Base-by-base conservation (phyloP, 1,284 basidiomycete genomes). In the Trametes hirsuta region DNA sequence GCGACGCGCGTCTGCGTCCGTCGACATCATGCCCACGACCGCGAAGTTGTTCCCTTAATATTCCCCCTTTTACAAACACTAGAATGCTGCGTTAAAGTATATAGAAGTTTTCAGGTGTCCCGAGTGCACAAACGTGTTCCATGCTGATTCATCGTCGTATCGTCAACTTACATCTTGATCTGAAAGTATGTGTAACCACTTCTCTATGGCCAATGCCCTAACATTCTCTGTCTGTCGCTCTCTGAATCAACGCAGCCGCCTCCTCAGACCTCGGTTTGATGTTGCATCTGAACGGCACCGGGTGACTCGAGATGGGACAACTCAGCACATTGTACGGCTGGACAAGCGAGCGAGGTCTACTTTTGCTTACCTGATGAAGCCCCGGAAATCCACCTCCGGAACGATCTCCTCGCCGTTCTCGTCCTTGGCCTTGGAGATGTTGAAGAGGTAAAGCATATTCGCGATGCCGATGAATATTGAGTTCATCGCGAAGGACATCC, bases 381-480 rank as follows among this genome's bases (percentile, higher is more conserved):
- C 71, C 5, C 63, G 64, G 46, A 70, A 73, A 42, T 74, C 72
- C 8, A 73, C 65, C 39, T 63, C 63, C 8, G 77, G 75, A 14
- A 69, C 62, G 47, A 76, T 70, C 10, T 69, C 70, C 11, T 67
- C 46, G 6, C 74, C 76, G 15, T 67, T 36, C 21, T 59, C 64
- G 48, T 74, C 71, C 42, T 30, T 60, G n/a, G 66, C 64, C 54
- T 72, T 75, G 8, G 47, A 44, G 45, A 76, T 71, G 36, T 72
- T 46, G 64, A 75, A 72, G 10, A 69, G 62, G 47, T 69, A 69
- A 8, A 74, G 65, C 49, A 74, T 69, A 40, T 68, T 68, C 12
- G 72, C 70, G 40, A 76, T 59, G 24, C 66, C 63, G 36, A 76
- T 67, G 66, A 75, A 77, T 36, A 76, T 53, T 4, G 74, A 72